Base-by-base conservation (phyloP, 768 basidiomycete species). In the Boletus subparvulus region DNA sequence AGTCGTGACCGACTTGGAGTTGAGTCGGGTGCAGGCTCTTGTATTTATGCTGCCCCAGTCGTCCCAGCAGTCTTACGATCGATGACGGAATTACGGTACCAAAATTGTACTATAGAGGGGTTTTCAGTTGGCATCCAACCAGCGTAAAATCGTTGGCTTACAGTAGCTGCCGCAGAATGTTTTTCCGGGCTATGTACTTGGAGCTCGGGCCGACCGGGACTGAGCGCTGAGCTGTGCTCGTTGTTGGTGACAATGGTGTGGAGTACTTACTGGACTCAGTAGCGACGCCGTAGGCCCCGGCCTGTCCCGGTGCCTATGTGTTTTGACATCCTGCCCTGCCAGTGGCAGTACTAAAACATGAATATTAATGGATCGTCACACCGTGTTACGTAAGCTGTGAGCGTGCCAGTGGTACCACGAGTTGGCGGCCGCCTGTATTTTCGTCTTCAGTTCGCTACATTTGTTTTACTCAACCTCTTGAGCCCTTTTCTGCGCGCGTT, bases 301-400 rank as follows among this genome's bases (percentile, higher is more conserved):
- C 35, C 35, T 35, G 35, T 14, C 32, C 19, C 17, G 21, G 14
- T 16, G 1, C 19, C 41, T 32, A 11, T 30, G 10, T 28, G 14
- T 24, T 21, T 21, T 50, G 11, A 24, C 28, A 24, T 48, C 3
- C 16, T 13, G 33, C 32, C 33, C 26, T 4, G 21, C 21, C 21
- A 21, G 2, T 21, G 30, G n/a, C 28, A 44, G 17, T 16, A n/a
- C 14, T 41, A 21, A 56, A 55, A 55, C 41, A 19, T 14, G 17
- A 35, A 6, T 26, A 5, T 26, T 26, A 26, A 35, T 35, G 21
- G 21, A 37, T 35, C 14, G 35, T 36, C 35, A 30, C 28, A 6
- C 3, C 3, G 14, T 21, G 16, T 59, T 60, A 61, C 14, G 40
- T 60, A 61, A 59, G 42, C 57, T 16, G 21, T 21, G 21, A 21